Percentiles rank a stretch among this genome's conserved stretches.
Conservation (phyloP, 257 asterid genomes). For the Salvia miltiorrhiza region DNA sequence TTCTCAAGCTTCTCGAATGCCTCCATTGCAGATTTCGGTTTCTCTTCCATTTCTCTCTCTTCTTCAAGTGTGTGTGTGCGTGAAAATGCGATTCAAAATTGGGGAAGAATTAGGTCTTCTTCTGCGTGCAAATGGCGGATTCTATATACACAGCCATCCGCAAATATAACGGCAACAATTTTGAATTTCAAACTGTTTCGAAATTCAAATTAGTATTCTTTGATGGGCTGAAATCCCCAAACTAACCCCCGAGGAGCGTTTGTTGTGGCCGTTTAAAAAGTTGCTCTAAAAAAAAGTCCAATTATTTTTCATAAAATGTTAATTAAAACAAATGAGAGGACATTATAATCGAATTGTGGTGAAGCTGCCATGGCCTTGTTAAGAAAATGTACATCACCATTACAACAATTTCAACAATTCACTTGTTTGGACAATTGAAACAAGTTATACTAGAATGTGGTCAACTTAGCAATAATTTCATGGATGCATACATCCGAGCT, state of each 20-base stretch:
- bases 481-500: conserved; percentile 44
- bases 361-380: too few species aligned
- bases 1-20: conserved; percentile 93
- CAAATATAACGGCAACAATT: conserved; percentile 32
- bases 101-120: conserved; percentile 1
- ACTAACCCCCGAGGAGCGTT: conserved; percentile 25
- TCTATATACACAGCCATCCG: conserved; percentile 3
- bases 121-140: neutral
- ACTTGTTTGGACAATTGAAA: neutral
- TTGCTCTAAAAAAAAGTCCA: neutral
- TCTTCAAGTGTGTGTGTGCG: neutral
- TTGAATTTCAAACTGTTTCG: conserved; percentile 33
- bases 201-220: conserved; percentile 15
- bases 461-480: conserved; percentile 32
- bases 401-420: neutral
- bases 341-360: too few species aligned
- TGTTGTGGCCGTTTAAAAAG: neutral
- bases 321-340: too few species aligned
- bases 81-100: conserved; percentile 1
- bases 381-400: too few species aligned
- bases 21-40: conserved; percentile 67
- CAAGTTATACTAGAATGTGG: neutral
- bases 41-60: conserved; percentile 33
- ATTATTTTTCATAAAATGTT: too few species aligned
- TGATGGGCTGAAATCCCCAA: neutral